phyloP scores from a whole-genome alignment of 441 rosid genomes.

The Theobroma grandiflorum region DNA sequence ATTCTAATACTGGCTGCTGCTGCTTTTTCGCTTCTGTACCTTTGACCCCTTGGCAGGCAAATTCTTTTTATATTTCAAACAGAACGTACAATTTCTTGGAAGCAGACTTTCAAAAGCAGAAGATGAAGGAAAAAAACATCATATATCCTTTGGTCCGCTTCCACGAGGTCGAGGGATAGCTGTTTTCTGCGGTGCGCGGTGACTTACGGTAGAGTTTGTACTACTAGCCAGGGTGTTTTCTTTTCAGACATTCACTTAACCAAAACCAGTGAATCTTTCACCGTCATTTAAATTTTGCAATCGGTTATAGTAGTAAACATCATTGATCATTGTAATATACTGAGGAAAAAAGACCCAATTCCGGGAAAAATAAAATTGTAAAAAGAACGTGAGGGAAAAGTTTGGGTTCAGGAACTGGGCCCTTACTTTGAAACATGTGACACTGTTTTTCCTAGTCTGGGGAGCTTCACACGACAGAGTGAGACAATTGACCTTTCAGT shows the following conservation, averaged over 20 bases:
- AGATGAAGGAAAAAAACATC: not conserved
- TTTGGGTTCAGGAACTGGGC: not conserved
- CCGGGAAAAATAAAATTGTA: not conserved
- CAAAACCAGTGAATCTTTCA: too few species aligned
- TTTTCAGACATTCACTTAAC: too few species aligned
- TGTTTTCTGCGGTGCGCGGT: not conserved
- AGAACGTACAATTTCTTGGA: not conserved
- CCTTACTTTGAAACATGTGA: constrained; percentile 3
- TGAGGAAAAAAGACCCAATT: not conserved
- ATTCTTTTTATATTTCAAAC: not conserved
- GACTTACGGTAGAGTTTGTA: not conserved
- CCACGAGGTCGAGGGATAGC: not conserved
- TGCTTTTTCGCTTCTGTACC: not conserved
- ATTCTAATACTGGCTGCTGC: not conserved
- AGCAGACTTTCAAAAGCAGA: not conserved
- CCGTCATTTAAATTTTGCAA: too few species aligned
- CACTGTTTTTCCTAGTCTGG: not conserved
- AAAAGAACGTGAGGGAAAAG: not conserved
- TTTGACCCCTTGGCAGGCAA: not conserved
- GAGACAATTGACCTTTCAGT: not conserved
- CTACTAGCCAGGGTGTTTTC: not conserved
- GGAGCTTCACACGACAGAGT: not conserved
- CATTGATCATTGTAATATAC: too few species aligned
- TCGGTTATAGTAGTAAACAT: too few species aligned
- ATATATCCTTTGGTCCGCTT: not conserved